Evolutionary conservation across 1,284 basidiomycete species (phyloP), one percentile per base, ranked within the genome.

Genomic region (Cutaneotrichosporon cutaneum): DNA sequence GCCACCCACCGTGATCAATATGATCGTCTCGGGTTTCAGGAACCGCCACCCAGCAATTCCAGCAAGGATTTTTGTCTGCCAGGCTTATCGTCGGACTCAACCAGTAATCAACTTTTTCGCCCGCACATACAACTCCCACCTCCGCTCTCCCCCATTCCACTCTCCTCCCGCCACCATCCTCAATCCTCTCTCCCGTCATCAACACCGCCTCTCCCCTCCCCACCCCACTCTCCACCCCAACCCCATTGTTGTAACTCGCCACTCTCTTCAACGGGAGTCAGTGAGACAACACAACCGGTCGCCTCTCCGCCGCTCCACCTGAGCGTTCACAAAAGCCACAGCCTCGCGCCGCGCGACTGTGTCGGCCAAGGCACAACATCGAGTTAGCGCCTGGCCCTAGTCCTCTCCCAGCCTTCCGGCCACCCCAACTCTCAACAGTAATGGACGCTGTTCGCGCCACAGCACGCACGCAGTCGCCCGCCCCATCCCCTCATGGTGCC

Each of bases 401-500:
- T 9, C 18, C 18, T n/a, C 18, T n/a, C 18, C 1, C 16, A 42
- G 39, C 39, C 39, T 7, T n/a, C 16, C 16, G 39, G 18, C 39
- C 18, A 42, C 39, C 39, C 39, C 16, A 42, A n/a, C 39, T 42
- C 18, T 42, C 39, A 42, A n/a, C 39, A 18, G 26, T n/a, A 51
- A 65, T 65, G 60, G 60, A 65, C 57, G 36, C 60, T 24, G 42
- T 52, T 45, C 63, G 59, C 45, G 53, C 50, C 9, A n/a, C 39
- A 18, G 54, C 50, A 21, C 57, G 58, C 44, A 60, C 60, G 51
- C 45, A 58, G 36, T 66, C 64, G 13, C 59, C 62, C 4, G 57
- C 59, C 56, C 58, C 62, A 21, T 64, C 63, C 32, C 62, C 66
- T 5, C 66, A 70, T 56, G 68, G 68, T 10, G 68, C 64, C 3